Evolutionary conservation across 768 basidiomycete species (phyloP).

Genomic region (Kwoniella mangroviensis): DNA sequence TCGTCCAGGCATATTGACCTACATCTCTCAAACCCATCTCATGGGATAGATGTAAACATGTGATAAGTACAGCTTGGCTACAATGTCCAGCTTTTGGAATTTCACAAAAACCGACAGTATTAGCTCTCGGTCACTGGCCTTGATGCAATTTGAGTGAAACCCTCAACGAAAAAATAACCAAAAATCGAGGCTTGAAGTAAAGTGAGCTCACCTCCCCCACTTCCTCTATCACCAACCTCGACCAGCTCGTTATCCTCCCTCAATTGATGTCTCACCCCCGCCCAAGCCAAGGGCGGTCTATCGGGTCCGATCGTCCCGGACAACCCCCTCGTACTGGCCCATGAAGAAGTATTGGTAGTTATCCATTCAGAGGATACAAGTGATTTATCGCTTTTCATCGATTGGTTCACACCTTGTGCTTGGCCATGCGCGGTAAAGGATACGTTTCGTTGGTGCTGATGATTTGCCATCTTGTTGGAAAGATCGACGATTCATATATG

Average conservation of each 20-base stretch:
- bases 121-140: no score
- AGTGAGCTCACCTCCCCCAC: neutral
- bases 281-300: slow-evolving; percentile 19
- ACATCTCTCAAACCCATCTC: slow-evolving; percentile 47
- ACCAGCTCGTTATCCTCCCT: neutral
- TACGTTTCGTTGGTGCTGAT: neutral
- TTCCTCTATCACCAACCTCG: neutral
- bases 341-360: slow-evolving; percentile 18
- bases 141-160: no score
- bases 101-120: neutral
- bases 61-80: slow-evolving; percentile 47
- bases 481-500: neutral
- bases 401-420: neutral
- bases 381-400: slow-evolving; percentile 7
- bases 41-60: slow-evolving; percentile 48
- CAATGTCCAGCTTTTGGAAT: slow-evolving; percentile 21
- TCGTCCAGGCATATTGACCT: slow-evolving; percentile 46
- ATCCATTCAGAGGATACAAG: slow-evolving; percentile 16
- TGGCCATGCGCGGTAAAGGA: neutral
- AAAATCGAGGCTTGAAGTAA: no score
- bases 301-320: neutral
- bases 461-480: no score
- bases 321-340: slow-evolving; percentile 4
- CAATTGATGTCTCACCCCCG: slow-evolving; percentile 21
- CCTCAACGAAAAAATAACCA: no score